A percentile compares a stretch with the other conserved stretches of the same genome.
These are phyloP conservation scores for Magnaporthiopsis poae DNA, from an alignment of 2,329 filamentous ascomycete species.

Conservation along the genomic window DNA sequence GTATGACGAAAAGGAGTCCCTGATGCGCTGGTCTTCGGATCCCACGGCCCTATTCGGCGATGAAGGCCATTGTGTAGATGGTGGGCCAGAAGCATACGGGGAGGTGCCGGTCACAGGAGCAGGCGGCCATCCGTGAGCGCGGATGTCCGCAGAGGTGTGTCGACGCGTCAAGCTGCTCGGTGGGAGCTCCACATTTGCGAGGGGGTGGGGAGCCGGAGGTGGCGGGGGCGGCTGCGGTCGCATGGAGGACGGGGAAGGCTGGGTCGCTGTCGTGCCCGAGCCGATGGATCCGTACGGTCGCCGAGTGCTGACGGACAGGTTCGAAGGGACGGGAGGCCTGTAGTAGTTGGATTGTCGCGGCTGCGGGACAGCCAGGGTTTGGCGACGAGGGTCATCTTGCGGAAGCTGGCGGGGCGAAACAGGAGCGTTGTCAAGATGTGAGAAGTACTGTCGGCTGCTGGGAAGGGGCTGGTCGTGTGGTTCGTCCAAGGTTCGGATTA, in stretches of 20 bases:
- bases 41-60: conserved; percentile 38
- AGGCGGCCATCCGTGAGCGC: conserved; percentile 70
- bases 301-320: conserved; percentile 63
- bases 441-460: conserved; percentile 56
- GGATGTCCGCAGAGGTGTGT: conserved; percentile 92
- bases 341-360: conserved; percentile 53
- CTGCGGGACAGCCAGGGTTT: conserved; percentile 54
- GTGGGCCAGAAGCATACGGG: conserved; percentile 56
- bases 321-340: conserved; percentile 70
- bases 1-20: conserved; percentile 48
- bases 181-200: conserved; percentile 46
- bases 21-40: conserved; percentile 44
- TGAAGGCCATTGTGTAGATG: conserved; percentile 42
- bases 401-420: conserved; percentile 80
- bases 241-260: conserved; percentile 64
- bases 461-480: conserved; percentile 58
- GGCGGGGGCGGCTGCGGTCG: conserved; percentile 56
- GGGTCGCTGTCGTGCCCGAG: conserved; percentile 47
- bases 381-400: conserved; percentile 70
- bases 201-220: conserved; percentile 39
- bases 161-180: conserved; percentile 66
- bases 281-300: conserved; percentile 83
- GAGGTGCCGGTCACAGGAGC: conserved; percentile 33
- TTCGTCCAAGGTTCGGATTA: conserved; percentile 48
- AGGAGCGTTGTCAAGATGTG: conserved; percentile 62